Base-by-base conservation (phyloP, 169 alveolate genomes). In the Eimeria maxima region DNA sequence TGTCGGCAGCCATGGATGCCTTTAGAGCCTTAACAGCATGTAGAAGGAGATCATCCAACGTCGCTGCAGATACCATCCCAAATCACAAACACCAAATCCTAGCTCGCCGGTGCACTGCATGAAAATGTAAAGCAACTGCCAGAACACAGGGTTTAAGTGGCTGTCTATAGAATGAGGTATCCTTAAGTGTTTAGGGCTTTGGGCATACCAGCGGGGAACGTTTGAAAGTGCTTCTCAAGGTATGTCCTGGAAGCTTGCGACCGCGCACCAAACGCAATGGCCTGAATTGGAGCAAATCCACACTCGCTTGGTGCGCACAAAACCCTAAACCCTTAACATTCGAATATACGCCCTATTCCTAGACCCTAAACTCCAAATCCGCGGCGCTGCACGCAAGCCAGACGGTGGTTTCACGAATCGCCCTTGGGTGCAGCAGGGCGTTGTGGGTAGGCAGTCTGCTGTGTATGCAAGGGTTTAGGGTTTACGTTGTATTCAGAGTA, bases 241-340 rank as follows among this genome's bases (percentile, higher is more conserved):
- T 99, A 99, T 18, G 99, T 99, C 97, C 98, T 99, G 33, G 99
- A 99, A 22, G 99, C 98, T 97, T 99, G 99, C n/a, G 99, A 98
- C 83, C 99, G 97, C 24, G 99, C 98, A 69, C 99, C 99, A 90
- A 99, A 98, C 24, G 99, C 99, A 97, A 98, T 97, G 29, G 99
- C 99, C 98, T 98, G 96, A 1, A 69, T 81, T 60, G 29, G 27
- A 47, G 80, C 67, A 90, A 76, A 45, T 67, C 95, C 90, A 33
- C 1, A 33, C 38, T 0, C 38, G 38, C 38, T 33, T 33, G 38
- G 38, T 20, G 71, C n/a, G 29, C 92, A 50, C 92, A 60, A 45
- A 78, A 83, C 91, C 91, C 91, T 83, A 83, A 47, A 47, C 47
- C 87, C 55, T 45, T 22, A 45, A 50, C 44, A 0, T 33, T 33